These are phyloP conservation scores for Trichoderma atrobrunneum DNA, from an alignment of 2,329 filamentous ascomycete genomes.

Conservation along the genomic window DNA sequence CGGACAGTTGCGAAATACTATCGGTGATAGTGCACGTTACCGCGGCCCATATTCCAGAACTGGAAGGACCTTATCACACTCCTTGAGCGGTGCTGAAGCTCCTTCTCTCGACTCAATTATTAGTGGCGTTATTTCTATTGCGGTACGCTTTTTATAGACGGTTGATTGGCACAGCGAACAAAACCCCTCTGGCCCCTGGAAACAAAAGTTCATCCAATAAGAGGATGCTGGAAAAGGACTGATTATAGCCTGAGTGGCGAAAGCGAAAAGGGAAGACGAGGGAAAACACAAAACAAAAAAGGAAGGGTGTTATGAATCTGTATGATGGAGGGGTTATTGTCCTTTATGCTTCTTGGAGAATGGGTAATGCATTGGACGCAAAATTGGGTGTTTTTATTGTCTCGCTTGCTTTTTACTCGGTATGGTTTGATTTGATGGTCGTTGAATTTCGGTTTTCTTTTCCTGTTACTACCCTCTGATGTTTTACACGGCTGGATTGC, in stretches of 20 bases:
- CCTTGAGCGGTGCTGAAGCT: background rate
- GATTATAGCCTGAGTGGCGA: background rate
- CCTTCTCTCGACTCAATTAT: background rate
- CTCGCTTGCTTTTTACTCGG: background rate
- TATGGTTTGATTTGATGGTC: background rate
- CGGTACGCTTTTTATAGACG: slow-evolving; percentile 15
- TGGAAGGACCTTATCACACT: slow-evolving; percentile 7
- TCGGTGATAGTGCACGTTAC: background rate
- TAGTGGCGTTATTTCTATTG: background rate
- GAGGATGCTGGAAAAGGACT: background rate
- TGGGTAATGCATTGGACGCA: slow-evolving; percentile 3
- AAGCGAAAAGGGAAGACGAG: background rate
- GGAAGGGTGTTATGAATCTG: slow-evolving; percentile 8
- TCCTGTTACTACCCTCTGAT: background rate
- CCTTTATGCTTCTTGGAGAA: slow-evolving; percentile 16
- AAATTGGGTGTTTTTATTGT: slow-evolving; percentile 10
- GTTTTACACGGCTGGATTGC: slow-evolving; percentile 14
- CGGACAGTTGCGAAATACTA: slow-evolving; percentile 1
- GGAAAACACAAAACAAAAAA: background rate
- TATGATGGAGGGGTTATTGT: slow-evolving; percentile 15
- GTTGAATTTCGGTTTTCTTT: background rate
- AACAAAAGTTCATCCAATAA: background rate
- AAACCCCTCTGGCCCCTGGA: background rate
- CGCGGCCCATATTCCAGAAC: background rate
- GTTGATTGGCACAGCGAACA: background rate